Base-by-base conservation (phyloP, 228 moss, liverwort and hornwort genomes). In the Sphagnum fallax region DNA sequence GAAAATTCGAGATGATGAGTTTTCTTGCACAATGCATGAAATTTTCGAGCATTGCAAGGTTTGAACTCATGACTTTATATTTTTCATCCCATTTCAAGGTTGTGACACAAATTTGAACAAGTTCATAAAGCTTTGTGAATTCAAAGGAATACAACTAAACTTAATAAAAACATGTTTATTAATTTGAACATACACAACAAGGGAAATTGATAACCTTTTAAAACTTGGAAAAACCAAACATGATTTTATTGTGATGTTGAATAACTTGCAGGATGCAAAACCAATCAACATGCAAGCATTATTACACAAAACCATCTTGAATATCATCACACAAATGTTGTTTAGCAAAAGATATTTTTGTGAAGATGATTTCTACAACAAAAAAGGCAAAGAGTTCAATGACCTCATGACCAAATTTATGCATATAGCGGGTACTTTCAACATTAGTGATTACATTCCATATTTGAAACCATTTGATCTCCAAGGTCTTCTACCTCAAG, bases 361-460 rank as follows among this genome's bases (percentile, higher is more conserved):
- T 74, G 10, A 74, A 66, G 55, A 70, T 18, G 77, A 16, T 70
- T 72, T 13, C 65, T 13, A 48, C 65, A 18, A 18, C 65, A 5
- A 70, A 77, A 77, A 66, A 71, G 52, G 52, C 69, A 49, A 77
- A 72, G 8, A 72, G 67, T 0, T 75, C 14, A 75, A 74, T 67
- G 8, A 10, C 0, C 0, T 63, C 0, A 49, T 80, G 9, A 69
- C 69, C 0, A 65, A 73, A 8, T 66, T 62, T 10, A 10, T 83
- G 4, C 52, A 63, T 1, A 4, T 80, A 15, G 61, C 80, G 67
- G 75, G 77, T 0, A 64, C 52, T 32, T 57, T 73, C 53, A 75
- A 77, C 4, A 11, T 83, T 60, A 77, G 77, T 16, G 80, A 83
- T n/a, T 77, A 72, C 8, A 62, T 80, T 57, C 83, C 83, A 9